These are phyloP conservation scores for Sugiyamaella novakii DNA, from an alignment of 1,139 yeast species.

Conservation along the genomic window DNA sequence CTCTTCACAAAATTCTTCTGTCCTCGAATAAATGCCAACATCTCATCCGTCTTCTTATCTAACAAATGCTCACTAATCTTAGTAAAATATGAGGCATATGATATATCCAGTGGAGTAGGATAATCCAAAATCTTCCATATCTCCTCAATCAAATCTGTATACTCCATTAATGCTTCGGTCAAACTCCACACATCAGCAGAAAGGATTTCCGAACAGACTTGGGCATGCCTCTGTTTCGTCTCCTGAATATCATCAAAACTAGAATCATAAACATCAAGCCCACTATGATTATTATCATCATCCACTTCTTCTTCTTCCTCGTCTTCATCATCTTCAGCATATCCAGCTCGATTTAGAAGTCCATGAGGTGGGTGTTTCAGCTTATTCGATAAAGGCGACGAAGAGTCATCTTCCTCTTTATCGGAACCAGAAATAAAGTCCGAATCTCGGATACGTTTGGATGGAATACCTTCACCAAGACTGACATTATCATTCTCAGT, in stretches of 20 bases:
- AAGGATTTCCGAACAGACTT: conserved; percentile 86
- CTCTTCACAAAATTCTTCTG: conserved; percentile 66
- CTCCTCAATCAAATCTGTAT: conserved; percentile 60
- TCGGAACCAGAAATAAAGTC: conserved; percentile 3
- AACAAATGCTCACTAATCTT: conserved; percentile 90
- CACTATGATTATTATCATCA: conserved; percentile 32
- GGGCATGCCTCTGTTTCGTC: conserved; percentile 64
- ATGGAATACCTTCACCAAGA: neutral
- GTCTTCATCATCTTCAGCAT: conserved; percentile 29
- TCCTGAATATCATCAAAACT: conserved; percentile 32
- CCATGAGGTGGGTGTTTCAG: conserved; percentile 6
- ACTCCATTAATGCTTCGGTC: conserved; percentile 87
- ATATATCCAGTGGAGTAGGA: conserved; percentile 65
- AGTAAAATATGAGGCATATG: conserved; percentile 85
- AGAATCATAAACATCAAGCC: conserved; percentile 35
- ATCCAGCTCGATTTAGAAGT: conserved; percentile 5
- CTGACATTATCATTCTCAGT: neutral
- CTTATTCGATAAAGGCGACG: conserved; percentile 11
- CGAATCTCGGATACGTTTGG: conserved; percentile 8
- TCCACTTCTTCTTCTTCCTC: conserved; percentile 35
- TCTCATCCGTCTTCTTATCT: conserved; percentile 86
- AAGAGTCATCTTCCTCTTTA: conserved; percentile 31
- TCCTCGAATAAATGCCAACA: conserved; percentile 69
- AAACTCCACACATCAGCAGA: conserved; percentile 95
- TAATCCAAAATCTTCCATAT: conserved; percentile 80